Conservation (phyloP, 495 filamentous ascomycete species). For the Penicillium atrosanguineum region DNA sequence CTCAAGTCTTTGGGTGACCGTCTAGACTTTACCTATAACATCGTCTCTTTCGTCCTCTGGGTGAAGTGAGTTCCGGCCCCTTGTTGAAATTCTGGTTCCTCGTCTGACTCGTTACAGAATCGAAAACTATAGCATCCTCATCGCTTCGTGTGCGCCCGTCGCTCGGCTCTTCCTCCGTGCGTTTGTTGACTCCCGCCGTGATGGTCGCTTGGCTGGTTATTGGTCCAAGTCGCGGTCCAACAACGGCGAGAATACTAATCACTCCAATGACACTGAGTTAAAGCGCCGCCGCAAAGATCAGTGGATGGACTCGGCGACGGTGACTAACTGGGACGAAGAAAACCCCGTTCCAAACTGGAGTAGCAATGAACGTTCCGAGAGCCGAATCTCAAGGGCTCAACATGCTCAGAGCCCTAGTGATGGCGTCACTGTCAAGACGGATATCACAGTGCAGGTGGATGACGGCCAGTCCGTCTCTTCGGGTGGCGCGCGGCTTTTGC, state of each 20-base stretch:
- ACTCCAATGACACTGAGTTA: slow-evolving; percentile 14
- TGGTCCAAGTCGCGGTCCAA: slow-evolving; percentile 26
- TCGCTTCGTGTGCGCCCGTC: slow-evolving; percentile 34
- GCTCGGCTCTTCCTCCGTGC: slow-evolving; percentile 32
- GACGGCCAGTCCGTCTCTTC: slow-evolving; percentile 21
- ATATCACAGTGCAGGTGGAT: slow-evolving; percentile 32
- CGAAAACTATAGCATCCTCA: slow-evolving; percentile 38
- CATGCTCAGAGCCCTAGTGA: slow-evolving; percentile 18
- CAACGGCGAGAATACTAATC: slow-evolving; percentile 7
- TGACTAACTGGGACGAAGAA: slow-evolving; percentile 22
- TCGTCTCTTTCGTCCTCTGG: slow-evolving; percentile 37
- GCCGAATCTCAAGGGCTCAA: slow-evolving; percentile 15
- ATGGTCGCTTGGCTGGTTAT: slow-evolving; percentile 23
- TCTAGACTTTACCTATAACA: slow-evolving; percentile 35
- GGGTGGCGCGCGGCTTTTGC: slow-evolving; percentile 16
- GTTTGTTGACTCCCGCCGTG: slow-evolving; percentile 23
- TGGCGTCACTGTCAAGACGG: slow-evolving; percentile 31
- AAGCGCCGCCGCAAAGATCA: slow-evolving; percentile 16
- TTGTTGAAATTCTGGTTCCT: not conserved
- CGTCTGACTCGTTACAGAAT: slow-evolving; percentile 20
- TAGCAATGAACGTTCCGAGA: slow-evolving; percentile 14
- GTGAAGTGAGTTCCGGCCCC: slow-evolving; percentile 27
- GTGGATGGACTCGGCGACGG: slow-evolving; percentile 20
- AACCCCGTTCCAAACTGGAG: slow-evolving; percentile 9
- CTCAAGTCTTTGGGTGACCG: slow-evolving; percentile 30